These are phyloP conservation scores for Teratosphaeria epicoccoides DNA, from an alignment of 2,329 filamentous ascomycete genomes.

Conservation along the genomic window DNA sequence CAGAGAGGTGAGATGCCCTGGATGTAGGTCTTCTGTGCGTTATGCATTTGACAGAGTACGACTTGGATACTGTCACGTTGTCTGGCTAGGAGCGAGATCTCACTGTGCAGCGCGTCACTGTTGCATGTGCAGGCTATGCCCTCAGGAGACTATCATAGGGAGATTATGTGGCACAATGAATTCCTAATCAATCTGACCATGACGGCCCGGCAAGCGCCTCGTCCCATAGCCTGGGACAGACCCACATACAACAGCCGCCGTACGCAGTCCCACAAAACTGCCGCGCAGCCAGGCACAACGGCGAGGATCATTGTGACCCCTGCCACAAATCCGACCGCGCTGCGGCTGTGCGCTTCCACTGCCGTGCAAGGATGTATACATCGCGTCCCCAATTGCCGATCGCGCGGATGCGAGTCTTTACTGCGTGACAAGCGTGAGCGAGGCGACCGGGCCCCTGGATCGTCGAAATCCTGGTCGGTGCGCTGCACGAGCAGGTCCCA, in stretches of 20 bases:
- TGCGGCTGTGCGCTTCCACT: background rate
- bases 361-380: background rate
- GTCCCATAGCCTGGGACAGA: background rate
- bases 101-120: too few relatives aligned
- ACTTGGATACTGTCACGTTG: background rate
- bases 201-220: too few relatives aligned
- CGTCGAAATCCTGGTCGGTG: background rate
- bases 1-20: background rate
- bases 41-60: background rate
- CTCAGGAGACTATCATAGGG: background rate
- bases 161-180: too few relatives aligned
- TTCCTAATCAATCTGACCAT: background rate
- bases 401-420: background rate
- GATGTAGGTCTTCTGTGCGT: background rate
- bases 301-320: background rate
- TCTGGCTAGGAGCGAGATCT: too few relatives aligned
- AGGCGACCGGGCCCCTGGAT: background rate
- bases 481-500: background rate
- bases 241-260: background rate
- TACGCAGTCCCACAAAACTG: background rate
- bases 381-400: background rate
- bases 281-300: background rate
- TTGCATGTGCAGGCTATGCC: background rate
- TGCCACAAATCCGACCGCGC: background rate
- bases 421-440: too few relatives aligned